phyloP scores from a whole-genome alignment of 1,139 yeast genomes.

The Taiozyma sp. region DNA sequence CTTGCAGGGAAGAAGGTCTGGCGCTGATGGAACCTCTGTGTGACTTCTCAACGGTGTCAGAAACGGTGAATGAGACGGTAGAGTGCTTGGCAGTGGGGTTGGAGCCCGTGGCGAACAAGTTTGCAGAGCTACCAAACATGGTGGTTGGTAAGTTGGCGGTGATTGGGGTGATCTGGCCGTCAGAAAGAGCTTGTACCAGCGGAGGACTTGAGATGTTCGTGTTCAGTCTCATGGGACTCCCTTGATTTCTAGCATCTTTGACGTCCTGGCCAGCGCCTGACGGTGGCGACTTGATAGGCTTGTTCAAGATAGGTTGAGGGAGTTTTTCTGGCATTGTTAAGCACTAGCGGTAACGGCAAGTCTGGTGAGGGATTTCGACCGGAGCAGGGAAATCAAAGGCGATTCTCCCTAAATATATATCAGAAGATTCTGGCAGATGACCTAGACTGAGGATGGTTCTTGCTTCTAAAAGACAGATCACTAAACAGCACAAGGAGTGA shows the following conservation, averaged over 20 bases:
- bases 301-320: conserved; percentile 22
- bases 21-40: conserved; percentile 49
- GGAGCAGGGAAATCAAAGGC: neutral
- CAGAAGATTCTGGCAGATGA: neutral
- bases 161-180: neutral
- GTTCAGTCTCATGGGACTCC: conserved; percentile 2
- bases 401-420: neutral
- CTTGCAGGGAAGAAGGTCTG: conserved; percentile 32
- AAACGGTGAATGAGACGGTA: conserved; percentile 28
- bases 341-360: neutral
- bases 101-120: neutral
- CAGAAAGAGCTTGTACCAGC: neutral
- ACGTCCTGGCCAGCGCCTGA: neutral
- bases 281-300: conserved; percentile 6
- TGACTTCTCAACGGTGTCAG: conserved; percentile 30
- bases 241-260: neutral
- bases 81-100: conserved; percentile 7
- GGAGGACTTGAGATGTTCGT: conserved; percentile 1
- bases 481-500: neutral
- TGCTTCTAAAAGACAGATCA: neutral
- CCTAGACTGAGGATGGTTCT: neutral
- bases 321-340: conserved; percentile 7
- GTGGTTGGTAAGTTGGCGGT: neutral
- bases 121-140: neutral
- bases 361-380: neutral